Conservation (phyloP, 148 eudicot species). For the Suaeda aralocaspica region DNA sequence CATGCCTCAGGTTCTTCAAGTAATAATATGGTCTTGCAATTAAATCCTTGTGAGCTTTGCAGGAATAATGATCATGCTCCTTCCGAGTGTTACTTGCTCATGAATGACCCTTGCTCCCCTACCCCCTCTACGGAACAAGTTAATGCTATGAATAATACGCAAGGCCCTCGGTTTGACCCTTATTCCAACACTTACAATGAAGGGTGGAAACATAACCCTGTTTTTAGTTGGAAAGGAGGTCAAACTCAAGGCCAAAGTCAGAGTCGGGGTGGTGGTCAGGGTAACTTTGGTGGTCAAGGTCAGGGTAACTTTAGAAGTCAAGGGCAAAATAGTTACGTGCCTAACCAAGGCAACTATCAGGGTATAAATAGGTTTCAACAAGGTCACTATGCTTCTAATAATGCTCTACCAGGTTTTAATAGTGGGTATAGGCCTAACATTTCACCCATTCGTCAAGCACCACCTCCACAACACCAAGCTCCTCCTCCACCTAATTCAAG, state of each 20-base stretch:
- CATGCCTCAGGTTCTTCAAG: background rate
- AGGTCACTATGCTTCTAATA: no score
- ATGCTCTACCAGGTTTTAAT: no score
- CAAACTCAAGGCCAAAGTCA: background rate
- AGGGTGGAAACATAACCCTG: background rate
- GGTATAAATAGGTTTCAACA: background rate
- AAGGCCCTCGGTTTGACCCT: background rate
- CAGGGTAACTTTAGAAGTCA: background rate
- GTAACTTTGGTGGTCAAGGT: background rate
- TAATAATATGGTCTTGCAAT: background rate
- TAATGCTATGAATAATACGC: background rate
- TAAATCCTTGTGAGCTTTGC: background rate
- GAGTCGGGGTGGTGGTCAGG: background rate
- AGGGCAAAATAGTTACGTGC: background rate
- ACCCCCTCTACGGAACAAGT: background rate
- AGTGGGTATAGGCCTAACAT: no score
- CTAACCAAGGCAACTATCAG: background rate
- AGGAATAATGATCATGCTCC: background rate
- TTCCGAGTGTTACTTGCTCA: background rate
- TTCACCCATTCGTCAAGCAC: no score
- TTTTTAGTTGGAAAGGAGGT: background rate
- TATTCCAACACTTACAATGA: background rate
- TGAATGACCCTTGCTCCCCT: background rate
- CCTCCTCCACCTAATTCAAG: no score
- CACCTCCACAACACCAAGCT: no score